Conservation (phyloP, 1,284 basidiomycete genomes). For the Tetrapyrgos nigripes region DNA sequence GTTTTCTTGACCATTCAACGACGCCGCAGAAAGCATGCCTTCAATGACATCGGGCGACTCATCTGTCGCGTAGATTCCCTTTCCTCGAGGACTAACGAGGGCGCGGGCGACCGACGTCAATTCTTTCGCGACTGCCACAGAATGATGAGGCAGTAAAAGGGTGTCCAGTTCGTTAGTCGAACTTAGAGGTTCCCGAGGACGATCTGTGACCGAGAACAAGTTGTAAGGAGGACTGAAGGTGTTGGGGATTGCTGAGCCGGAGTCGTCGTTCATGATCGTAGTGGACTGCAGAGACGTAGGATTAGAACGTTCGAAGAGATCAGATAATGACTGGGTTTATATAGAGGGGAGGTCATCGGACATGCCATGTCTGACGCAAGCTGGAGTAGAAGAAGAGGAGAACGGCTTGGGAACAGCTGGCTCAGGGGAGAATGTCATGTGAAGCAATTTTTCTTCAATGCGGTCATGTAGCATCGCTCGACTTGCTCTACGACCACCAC, state of each 20-base stretch:
- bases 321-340: background rate
- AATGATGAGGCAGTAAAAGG: constrained; percentile 50
- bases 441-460: background rate
- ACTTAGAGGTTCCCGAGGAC: constrained; percentile 11
- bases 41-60: constrained; percentile 54
- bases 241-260: constrained; percentile 9
- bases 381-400: background rate
- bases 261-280: background rate
- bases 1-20: constrained; percentile 32
- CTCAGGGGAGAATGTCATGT: background rate
- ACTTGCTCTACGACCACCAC: background rate
- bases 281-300: background rate
- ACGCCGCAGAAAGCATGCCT: constrained; percentile 44
- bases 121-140: constrained; percentile 44
- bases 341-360: background rate
- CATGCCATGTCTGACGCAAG: background rate
- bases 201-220: constrained; percentile 30
- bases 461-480: background rate
- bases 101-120: constrained; percentile 49
- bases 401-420: background rate
- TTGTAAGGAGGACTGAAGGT: constrained; percentile 26
- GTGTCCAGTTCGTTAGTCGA: constrained; percentile 14
- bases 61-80: constrained; percentile 62
- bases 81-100: constrained; percentile 53
- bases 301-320: background rate